Percentiles rank a stretch among this genome's conserved stretches.
phyloP scores from a whole-genome alignment of 2,329 filamentous ascomycete species.

The Neofusicoccum sp. region DNA sequence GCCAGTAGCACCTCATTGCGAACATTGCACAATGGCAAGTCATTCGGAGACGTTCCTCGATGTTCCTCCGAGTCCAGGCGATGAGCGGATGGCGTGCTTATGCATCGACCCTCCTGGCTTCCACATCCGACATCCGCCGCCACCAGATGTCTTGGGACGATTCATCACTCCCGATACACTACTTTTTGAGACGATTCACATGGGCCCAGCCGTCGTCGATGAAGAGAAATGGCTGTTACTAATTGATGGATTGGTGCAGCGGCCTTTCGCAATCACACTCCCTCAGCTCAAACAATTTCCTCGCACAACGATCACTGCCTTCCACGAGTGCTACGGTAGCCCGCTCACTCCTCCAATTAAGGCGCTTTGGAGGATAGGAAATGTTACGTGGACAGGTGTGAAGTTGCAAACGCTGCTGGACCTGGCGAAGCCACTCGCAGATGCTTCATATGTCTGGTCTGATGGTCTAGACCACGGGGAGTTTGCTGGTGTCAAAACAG shows the following conservation, averaged over 20 bases:
- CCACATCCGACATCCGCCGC: constrained; percentile 30
- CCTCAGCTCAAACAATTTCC: constrained; percentile 32
- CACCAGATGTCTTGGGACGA: constrained; percentile 31
- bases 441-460: constrained; percentile 32
- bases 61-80: neutral
- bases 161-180: constrained; percentile 31
- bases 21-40: too few species aligned
- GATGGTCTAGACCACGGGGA: constrained; percentile 33
- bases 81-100: neutral
- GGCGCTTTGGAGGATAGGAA: constrained; percentile 37
- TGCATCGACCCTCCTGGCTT: constrained; percentile 23
- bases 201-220: constrained; percentile 37
- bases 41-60: neutral
- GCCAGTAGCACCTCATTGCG: too few species aligned
- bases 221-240: constrained; percentile 32
- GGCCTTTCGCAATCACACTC: constrained; percentile 32
- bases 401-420: constrained; percentile 29
- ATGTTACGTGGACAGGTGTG: constrained; percentile 41
- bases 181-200: constrained; percentile 43
- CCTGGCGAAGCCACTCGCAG: constrained; percentile 24
- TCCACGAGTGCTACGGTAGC: constrained; percentile 43
- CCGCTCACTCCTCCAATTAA: constrained; percentile 34
- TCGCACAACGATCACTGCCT: constrained; percentile 30
- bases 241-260: constrained; percentile 35
- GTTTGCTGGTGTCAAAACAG: constrained; percentile 30